Evolutionary conservation across 805 yeast species (phyloP), one percentile per base, ranked within the genome.

Genomic region (Suhomyces pyralidae): DNA sequence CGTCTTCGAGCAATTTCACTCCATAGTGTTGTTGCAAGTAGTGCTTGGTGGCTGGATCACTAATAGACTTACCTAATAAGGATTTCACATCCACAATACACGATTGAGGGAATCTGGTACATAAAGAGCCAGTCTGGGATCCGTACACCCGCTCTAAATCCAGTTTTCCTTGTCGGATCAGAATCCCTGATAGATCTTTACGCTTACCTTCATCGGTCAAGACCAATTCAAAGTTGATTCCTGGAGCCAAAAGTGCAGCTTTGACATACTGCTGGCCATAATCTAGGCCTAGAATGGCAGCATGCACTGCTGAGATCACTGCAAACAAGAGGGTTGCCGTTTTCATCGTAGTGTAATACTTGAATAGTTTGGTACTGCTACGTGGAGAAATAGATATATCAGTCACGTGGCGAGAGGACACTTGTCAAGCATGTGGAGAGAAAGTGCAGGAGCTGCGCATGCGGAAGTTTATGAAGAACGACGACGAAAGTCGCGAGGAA

Each of bases 181-280:
- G 85, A 10, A 94, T 60, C 0, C 96, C 97, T 3, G 92, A 80
- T 4, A 85, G 75, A 61, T 93, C 98, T 66, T 94, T 94, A 53
- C 99, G 79, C 69, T 91, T 90, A 2, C 97, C 86, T 62, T 94
- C 98, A 24, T 90, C 86, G 3, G 97, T 90, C 55, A 94, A 74
- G 12, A 94, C 86, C 40, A 94, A 80, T 63, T 94, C 98, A 64
- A 92, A 85, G 14, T 91, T 87, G 19, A 90, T 84, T 10, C 91
- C 90, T 0, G 97, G 97, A 0, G 97, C 97, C 40, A 94, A 88
- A 45, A 94, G 75, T 48, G 86, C 89, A 2, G 96, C 90, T 66
- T 94, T 94, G 22, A 91, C 82, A 74, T 77, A 88, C 62, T 91
- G 93, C 51, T 88, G 86, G 50, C 99, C 99, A 63, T 80, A 85